Percentiles rank a stretch among this genome's conserved stretches.
phyloP scores from a whole-genome alignment of 1,139 yeast genomes.

The Nakaseomyces nivariensis region DNA sequence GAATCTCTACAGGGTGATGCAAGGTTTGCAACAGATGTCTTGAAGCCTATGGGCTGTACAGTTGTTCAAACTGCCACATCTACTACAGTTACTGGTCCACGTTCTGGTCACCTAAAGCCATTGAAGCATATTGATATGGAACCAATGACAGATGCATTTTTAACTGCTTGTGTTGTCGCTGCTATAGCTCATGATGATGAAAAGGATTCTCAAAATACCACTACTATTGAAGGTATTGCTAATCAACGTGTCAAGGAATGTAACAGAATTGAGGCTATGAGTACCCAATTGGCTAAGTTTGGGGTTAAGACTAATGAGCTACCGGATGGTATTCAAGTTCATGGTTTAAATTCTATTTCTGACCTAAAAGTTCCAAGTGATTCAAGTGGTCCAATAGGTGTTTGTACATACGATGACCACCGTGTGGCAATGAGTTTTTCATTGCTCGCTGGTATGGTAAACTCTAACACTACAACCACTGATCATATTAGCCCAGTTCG shows the following conservation, averaged over 20 bases:
- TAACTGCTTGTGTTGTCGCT: conserved; percentile 94
- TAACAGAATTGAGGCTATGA: conserved; percentile 93
- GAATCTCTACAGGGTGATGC: conserved; percentile 96
- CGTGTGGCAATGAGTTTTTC: conserved; percentile 98
- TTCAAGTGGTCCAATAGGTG: conserved; percentile 40
- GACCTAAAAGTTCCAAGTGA: conserved; percentile 41
- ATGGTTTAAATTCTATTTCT: conserved; percentile 46
- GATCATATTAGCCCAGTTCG: conserved; percentile 47
- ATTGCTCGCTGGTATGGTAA: conserved; percentile 52
- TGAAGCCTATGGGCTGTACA: conserved; percentile 88
- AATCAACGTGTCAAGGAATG: conserved; percentile 97
- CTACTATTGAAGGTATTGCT: conserved; percentile 89
- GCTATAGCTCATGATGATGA: conserved; percentile 52
- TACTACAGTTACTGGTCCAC: conserved; percentile 89
- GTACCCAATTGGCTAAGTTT: conserved; percentile 73
- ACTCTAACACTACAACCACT: conserved; percentile 26
- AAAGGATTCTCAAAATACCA: conserved; percentile 35
- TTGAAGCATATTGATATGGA: conserved; percentile 86
- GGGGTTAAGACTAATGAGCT: conserved; percentile 80
- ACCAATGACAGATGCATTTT: conserved; percentile 98
- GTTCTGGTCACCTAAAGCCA: conserved; percentile 57
- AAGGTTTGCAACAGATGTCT: conserved; percentile 85
- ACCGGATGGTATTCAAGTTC: conserved; percentile 85
- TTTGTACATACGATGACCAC: conserved; percentile 85
- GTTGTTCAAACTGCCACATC: conserved; percentile 75